Evolutionary conservation across 2,329 filamentous ascomycete genomes (phyloP).

Genomic region (Exophiala oligosperma): DNA sequence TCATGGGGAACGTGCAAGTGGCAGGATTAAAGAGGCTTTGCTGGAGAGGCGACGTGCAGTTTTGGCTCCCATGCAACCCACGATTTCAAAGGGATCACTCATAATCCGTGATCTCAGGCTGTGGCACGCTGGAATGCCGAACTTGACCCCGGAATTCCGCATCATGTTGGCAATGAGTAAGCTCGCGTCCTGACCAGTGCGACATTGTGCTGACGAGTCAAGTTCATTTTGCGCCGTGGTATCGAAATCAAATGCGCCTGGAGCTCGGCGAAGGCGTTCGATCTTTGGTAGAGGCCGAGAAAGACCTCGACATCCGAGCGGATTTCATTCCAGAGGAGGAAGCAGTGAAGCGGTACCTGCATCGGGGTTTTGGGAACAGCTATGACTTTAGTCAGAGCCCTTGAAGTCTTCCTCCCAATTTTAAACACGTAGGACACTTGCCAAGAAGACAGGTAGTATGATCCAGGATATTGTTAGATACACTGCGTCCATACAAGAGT

Average conservation of each 20-base stretch:
- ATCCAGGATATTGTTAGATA: too few relatives aligned
- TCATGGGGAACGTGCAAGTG: slow-evolving; percentile 55
- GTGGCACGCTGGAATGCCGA: slow-evolving; percentile 55
- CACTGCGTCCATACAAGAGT: too few relatives aligned
- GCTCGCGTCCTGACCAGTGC: slow-evolving; percentile 1
- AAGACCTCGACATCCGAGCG: slow-evolving; percentile 52
- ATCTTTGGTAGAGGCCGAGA: slow-evolving; percentile 44
- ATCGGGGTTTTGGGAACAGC: slow-evolving; percentile 60
- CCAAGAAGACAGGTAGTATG: too few relatives aligned
- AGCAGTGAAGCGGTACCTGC: slow-evolving; percentile 51
- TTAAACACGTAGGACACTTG: neutral
- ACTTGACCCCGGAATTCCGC: slow-evolving; percentile 41
- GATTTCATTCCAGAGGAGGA: slow-evolving; percentile 49
- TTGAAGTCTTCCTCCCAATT: neutral
- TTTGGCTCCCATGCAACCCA: slow-evolving; percentile 40
- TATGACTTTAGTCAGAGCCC: slow-evolving; percentile 60
- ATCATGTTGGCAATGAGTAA: slow-evolving; percentile 46
- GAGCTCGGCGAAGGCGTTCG: slow-evolving; percentile 54
- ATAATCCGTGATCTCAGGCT: slow-evolving; percentile 49
- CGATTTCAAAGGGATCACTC: slow-evolving; percentile 47
- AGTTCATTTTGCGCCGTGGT: slow-evolving; percentile 42
- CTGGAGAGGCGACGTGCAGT: slow-evolving; percentile 34
- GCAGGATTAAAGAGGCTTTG: slow-evolving; percentile 45
- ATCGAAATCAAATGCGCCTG: slow-evolving; percentile 59
- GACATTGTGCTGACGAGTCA: slow-evolving; percentile 22